Conservation (phyloP, 768 basidiomycete genomes). For the Leccinum ochraceum region DNA sequence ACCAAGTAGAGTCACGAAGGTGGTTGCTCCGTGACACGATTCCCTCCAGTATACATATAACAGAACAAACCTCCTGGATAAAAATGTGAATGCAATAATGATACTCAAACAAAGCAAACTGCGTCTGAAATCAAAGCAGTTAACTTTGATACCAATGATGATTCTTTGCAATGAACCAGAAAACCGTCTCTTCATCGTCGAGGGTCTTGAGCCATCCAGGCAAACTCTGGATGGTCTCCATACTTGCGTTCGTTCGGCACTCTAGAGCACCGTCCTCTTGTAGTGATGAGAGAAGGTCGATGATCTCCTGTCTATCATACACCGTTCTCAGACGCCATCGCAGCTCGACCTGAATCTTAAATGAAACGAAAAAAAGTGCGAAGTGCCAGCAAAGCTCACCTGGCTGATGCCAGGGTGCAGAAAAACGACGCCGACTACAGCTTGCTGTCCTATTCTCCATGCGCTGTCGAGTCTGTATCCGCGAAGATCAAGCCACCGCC, state of each 20-base stretch:
- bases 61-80: neutral
- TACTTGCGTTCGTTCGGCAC: slow-evolving; percentile 13
- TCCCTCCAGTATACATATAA: neutral
- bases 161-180: slow-evolving; percentile 57
- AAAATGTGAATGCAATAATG: slow-evolving; percentile 18
- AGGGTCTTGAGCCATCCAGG: slow-evolving; percentile 38
- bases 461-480: slow-evolving; percentile 59
- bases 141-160: slow-evolving; percentile 70
- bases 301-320: slow-evolving; percentile 75
- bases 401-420: slow-evolving; percentile 75
- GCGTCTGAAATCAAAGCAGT: neutral
- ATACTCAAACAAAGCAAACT: slow-evolving; percentile 13
- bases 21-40: neutral
- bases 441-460: slow-evolving; percentile 73
- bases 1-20: too few relatives aligned
- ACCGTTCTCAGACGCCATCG: slow-evolving; percentile 69
- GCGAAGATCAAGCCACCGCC: slow-evolving; percentile 77
- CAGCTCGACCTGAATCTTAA: slow-evolving; percentile 55
- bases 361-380: slow-evolving; percentile 8
- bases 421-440: slow-evolving; percentile 64
- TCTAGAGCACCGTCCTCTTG: slow-evolving; percentile 52
- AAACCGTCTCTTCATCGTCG: slow-evolving; percentile 52
- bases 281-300: slow-evolving; percentile 59
- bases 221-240: slow-evolving; percentile 11
- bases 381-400: slow-evolving; percentile 40